These are phyloP conservation scores for Dryas alaskensis DNA, from an alignment of 306 rosid genomes.

Conservation along the genomic window DNA sequence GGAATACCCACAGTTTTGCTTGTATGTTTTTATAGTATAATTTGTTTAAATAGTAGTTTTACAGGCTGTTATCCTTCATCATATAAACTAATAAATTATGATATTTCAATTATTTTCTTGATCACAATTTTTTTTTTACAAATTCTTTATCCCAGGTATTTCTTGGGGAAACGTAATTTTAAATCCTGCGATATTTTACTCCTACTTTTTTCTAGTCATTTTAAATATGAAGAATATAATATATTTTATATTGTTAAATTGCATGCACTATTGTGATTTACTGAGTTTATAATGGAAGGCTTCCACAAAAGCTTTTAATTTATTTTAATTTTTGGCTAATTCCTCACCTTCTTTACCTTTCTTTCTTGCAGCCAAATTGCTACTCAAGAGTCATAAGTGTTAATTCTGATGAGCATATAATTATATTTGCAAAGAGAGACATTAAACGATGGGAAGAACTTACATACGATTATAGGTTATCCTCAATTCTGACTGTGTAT, in stretches of 20 bases:
- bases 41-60: background rate
- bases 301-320: background rate
- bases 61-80: background rate
- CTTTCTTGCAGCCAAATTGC: constrained; percentile 89
- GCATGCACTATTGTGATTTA: background rate
- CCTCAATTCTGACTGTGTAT: constrained; percentile 15
- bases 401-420: constrained; percentile 87
- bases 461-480: constrained; percentile 92
- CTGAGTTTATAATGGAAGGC: background rate
- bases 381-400: constrained; percentile 92
- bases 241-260: background rate
- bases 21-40: background rate
- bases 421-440: constrained; percentile 96
- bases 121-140: background rate
- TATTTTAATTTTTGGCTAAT: constrained; percentile 1
- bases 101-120: background rate
- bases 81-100: background rate
- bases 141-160: background rate
- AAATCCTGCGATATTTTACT: background rate
- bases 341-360: constrained; percentile 26
- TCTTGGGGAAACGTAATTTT: background rate
- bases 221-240: background rate
- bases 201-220: background rate
- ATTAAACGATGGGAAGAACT: constrained; percentile 98
- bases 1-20: background rate